phyloP scores from a whole-genome alignment of 371 early-diverging fungal genomes.

The Fennellomyces sp. region DNA sequence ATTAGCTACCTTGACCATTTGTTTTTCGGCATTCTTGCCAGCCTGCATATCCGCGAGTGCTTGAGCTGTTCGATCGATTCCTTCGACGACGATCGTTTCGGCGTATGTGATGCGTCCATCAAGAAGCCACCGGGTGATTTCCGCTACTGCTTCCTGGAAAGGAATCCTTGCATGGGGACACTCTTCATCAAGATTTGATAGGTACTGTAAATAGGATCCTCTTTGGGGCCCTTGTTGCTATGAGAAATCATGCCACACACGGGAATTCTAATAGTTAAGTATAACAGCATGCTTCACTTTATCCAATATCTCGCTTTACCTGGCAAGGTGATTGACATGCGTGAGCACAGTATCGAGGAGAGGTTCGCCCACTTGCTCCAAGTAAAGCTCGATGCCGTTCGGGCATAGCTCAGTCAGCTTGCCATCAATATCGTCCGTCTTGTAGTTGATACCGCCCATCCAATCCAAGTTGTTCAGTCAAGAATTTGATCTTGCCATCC shows the following conservation, averaged over 20 bases:
- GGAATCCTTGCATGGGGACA: not conserved
- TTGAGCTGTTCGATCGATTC: constrained; percentile 81
- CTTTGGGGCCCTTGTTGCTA: constrained; percentile 50
- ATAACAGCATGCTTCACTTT: not conserved
- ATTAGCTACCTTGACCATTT: constrained; percentile 70
- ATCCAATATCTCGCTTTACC: constrained; percentile 14
- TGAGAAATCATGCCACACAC: constrained; percentile 74
- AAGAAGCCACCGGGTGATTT: constrained; percentile 64
- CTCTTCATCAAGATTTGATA: not conserved
- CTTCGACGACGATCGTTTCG: constrained; percentile 67
- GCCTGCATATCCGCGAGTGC: constrained; percentile 76
- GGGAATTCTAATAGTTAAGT: constrained; percentile 27
- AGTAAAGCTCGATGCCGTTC: constrained; percentile 75
- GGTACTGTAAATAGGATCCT: constrained; percentile 38
- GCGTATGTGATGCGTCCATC: constrained; percentile 69
- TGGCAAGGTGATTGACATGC: constrained; percentile 51
- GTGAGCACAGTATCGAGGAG: constrained; percentile 64
- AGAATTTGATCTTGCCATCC: constrained; percentile 73
- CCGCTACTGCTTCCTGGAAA: constrained; percentile 2
- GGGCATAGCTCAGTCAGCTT: constrained; percentile 57
- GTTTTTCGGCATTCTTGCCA: constrained; percentile 86
- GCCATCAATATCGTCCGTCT: constrained; percentile 54
- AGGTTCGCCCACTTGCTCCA: constrained; percentile 73
- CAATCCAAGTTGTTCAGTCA: constrained; percentile 60
- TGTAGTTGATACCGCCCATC: constrained; percentile 88